Percentiles rank a stretch among this genome's conserved stretches.
Evolutionary conservation across 495 filamentous ascomycete genomes (phyloP).

Genomic region (Tuber aestivum): DNA sequence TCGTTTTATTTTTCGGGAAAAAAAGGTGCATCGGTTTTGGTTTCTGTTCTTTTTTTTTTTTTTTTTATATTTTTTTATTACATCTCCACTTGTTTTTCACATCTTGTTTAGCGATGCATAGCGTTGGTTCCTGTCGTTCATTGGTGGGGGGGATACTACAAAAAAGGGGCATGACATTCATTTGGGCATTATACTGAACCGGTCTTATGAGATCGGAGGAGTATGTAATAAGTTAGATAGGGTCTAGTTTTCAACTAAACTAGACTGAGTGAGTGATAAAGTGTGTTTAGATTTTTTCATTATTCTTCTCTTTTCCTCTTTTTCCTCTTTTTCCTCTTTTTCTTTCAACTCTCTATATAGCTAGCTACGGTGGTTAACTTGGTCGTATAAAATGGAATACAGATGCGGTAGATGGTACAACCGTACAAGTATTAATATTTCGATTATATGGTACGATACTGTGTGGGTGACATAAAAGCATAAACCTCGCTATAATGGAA

Average conservation of each 20-base stretch:
- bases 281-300: neutral
- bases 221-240: neutral
- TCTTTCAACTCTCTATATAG: neutral
- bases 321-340: neutral
- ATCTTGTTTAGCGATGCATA: slow-evolving; percentile 3
- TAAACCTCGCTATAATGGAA: neutral
- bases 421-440: too few relatives aligned
- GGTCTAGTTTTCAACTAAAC: neutral
- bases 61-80: neutral
- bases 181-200: neutral
- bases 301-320: neutral
- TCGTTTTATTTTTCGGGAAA: neutral
- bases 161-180: neutral
- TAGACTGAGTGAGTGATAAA: neutral
- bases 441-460: neutral
- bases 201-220: slow-evolving; percentile 1
- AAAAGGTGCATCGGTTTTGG: slow-evolving; percentile 3
- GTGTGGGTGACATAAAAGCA: neutral
- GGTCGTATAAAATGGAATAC: too few relatives aligned
- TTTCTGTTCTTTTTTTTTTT: neutral
- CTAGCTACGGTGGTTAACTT: neutral
- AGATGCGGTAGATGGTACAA: too few relatives aligned
- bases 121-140: neutral
- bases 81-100: neutral
- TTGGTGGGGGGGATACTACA: neutral